Evolutionary conservation across 2,329 filamentous ascomycete genomes (phyloP).

Genomic region (Alternaria sp.): DNA sequence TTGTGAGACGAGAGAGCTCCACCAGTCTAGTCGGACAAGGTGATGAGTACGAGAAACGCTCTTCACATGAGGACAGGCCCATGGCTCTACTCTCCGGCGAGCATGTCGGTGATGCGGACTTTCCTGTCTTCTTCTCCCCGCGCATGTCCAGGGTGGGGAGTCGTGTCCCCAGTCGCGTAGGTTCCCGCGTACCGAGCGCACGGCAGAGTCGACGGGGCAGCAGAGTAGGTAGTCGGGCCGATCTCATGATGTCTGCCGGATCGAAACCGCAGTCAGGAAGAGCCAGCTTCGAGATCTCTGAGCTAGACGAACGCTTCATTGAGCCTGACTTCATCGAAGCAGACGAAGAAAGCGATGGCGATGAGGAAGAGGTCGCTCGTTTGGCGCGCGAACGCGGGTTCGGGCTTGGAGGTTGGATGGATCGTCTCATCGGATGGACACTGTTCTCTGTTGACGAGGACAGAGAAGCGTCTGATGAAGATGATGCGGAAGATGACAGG

Average conservation of each 20-base stretch:
- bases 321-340: slow-evolving; percentile 60
- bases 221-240: slow-evolving; percentile 44
- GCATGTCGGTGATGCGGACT: slow-evolving; percentile 44
- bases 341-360: slow-evolving; percentile 51
- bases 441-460: slow-evolving; percentile 62
- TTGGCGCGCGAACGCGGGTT: slow-evolving; percentile 60
- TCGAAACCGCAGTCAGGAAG: slow-evolving; percentile 24
- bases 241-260: slow-evolving; percentile 45
- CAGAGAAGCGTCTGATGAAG: slow-evolving; percentile 40
- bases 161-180: slow-evolving; percentile 45
- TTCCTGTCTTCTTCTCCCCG: slow-evolving; percentile 37
- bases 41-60: slow-evolving; percentile 41
- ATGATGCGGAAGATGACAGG: slow-evolving; percentile 37
- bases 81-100: slow-evolving; percentile 43
- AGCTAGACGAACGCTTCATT: slow-evolving; percentile 29
- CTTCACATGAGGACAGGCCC: slow-evolving; percentile 28
- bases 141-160: slow-evolving; percentile 41
- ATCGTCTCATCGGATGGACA: slow-evolving; percentile 64
- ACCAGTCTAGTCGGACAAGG: slow-evolving; percentile 58
- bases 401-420: slow-evolving; percentile 63
- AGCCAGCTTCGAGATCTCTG: slow-evolving; percentile 41
- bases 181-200: slow-evolving; percentile 49
- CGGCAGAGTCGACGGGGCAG: slow-evolving; percentile 44
- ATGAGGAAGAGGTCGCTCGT: slow-evolving; percentile 61
- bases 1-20: slow-evolving; percentile 61